phyloP scores from a whole-genome alignment of 345 rosid species.

The Citrus hindsii region DNA sequence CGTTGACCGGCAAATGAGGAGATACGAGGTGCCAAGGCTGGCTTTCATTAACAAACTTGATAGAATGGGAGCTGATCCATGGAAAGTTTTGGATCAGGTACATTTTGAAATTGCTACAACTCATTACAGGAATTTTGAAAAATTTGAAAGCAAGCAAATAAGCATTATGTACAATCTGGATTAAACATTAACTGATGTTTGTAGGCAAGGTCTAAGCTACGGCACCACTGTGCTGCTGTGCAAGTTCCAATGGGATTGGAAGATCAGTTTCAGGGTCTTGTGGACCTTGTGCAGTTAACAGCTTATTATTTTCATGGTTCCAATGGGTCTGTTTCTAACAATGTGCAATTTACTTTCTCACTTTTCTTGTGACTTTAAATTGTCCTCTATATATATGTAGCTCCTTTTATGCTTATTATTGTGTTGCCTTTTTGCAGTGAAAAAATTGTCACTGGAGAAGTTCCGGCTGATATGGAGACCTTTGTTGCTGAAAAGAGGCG shows the following conservation, averaged over 20 bases:
- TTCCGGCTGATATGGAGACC: conserved; percentile 77
- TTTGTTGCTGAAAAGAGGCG: conserved; percentile 80
- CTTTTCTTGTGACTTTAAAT: neutral
- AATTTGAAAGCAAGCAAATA: neutral
- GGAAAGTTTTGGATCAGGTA: conserved; percentile 98
- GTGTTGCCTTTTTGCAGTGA: conserved; percentile 54
- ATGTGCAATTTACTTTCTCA: conserved; percentile 4
- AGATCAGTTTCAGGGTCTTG: conserved; percentile 82
- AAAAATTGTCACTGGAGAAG: conserved; percentile 61
- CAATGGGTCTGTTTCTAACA: conserved; percentile 63
- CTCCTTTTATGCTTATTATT: neutral
- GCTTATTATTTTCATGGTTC: conserved; percentile 79
- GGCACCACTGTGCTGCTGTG: conserved; percentile 95
- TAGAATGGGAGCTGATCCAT: conserved; percentile 99
- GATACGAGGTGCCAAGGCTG: conserved; percentile 90
- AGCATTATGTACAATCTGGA: neutral
- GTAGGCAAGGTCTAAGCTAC: conserved; percentile 90
- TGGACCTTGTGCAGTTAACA: conserved; percentile 75
- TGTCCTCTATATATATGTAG: neutral
- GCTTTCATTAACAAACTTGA: conserved; percentile 98
- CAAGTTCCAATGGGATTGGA: conserved; percentile 98
- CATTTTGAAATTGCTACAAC: neutral
- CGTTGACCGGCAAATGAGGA: conserved; percentile 97
- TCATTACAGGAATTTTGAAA: neutral
- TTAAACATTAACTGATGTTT: neutral